Percentiles rank a stretch among this genome's conserved stretches.
Evolutionary conservation across 768 basidiomycete genomes (phyloP).

Genomic region (Antrodiella citrinella): DNA sequence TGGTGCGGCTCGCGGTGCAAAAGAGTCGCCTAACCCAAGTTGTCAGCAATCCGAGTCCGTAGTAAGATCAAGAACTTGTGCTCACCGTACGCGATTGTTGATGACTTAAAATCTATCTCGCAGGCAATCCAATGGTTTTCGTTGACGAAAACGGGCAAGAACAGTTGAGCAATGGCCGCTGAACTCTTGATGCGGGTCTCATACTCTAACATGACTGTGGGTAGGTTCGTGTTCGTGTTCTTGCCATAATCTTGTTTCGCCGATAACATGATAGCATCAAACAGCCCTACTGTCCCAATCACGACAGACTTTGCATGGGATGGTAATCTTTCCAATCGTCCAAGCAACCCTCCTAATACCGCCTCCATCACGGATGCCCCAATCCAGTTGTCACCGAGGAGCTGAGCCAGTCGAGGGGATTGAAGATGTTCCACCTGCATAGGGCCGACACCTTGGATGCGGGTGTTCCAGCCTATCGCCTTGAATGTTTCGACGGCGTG

Average conservation of each 20-base stretch:
- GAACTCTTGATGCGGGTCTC: not conserved
- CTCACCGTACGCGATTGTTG: constrained; percentile 4
- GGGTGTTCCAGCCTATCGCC: not conserved
- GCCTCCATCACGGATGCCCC: not conserved
- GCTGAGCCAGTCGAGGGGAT: not conserved
- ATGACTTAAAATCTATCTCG: not conserved
- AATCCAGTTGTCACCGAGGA: not conserved
- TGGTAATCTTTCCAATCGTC: not conserved
- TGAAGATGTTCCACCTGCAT: not conserved
- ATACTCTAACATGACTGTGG: not conserved
- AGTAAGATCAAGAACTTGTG: not conserved
- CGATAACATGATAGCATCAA: not conserved
- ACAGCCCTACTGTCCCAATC: not conserved
- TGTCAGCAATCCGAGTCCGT: not conserved
- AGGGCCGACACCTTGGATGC: not conserved
- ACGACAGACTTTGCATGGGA: not conserved
- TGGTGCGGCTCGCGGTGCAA: not conserved
- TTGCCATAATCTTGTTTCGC: not conserved
- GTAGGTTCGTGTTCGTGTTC: too few species aligned
- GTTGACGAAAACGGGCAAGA: constrained; percentile 1
- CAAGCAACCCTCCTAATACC: not conserved
- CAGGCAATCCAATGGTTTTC: constrained; percentile 3
- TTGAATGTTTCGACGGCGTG: not conserved
- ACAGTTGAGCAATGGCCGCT: not conserved
- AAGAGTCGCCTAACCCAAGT: constrained; percentile 1